Base-by-base conservation (phyloP, 148 eudicot genomes). In the Rhododendron ferrugineum region DNA sequence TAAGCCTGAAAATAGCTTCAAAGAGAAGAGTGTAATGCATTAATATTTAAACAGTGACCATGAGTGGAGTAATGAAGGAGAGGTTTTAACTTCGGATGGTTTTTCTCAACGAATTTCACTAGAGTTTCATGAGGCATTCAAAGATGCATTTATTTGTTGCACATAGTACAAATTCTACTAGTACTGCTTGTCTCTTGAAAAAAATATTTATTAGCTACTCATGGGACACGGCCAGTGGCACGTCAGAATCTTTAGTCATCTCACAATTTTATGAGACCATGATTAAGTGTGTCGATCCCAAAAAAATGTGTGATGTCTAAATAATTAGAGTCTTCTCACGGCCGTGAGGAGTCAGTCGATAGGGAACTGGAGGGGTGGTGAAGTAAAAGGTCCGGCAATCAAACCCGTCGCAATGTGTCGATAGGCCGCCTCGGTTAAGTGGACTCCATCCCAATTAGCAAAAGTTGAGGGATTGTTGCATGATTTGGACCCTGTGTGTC, bases 381-480 rank as follows among this genome's bases (percentile, higher is more conserved):
- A 86, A 79, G 93, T 87, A 77, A 85, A 93, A 20, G 93, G 85
- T 2, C 96, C 96, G 70, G 82, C 68, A 20, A 92, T 42, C 88
- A 94, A 81, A 44, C 90, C 92, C 66, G 1, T 85, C 18, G 95
- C 92, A 46, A 94, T 88, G 84, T 86, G 83, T 8, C 82, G 84
- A 44, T 94, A 92, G 8, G 94, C 93, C 0, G 90, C 89, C 82
- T 94, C 93, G 3, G 97, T 93, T 80, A 91, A 89, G 86, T 94
- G 95, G 82, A 94, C 84, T 34, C 95, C 95, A 54, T 93, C 97
- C 97, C 97, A 94, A 72, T 89, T 93, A 14, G 89, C 93, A 82
- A 82, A 85, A 32, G 85, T 88, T 16, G 91, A 89, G 3, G 97
- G 93, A 81, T 83, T 86, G 34, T 20, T 23, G 83, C 95, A 94